Evolutionary conservation across 345 rosid genomes (phyloP), one percentile per base, ranked within the genome.

Genomic region (Melastoma malabathricum): DNA sequence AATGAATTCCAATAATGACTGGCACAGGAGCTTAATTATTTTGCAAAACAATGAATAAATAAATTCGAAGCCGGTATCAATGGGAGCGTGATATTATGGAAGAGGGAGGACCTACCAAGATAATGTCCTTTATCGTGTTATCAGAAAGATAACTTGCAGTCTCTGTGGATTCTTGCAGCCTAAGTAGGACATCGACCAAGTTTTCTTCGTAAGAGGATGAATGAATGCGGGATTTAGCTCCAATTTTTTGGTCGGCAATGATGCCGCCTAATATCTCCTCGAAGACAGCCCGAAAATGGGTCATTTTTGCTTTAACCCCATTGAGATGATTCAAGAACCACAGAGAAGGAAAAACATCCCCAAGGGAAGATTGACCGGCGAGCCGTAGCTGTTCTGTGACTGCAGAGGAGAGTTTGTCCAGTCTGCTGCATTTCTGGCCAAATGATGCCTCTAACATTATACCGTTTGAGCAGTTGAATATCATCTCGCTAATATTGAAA

Each of bases 101-200:
- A 41, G 25, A 23, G 18, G 13, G 1, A 16, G 8, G 17, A 54
- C 47, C 2, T 39, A 54, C 48, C 57, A 54, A 29, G 46, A 54
- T 43, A 17, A 54, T 13, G n/a, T 16, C 22, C 15, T 54, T 54
- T 4, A 54, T 25, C 14, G n/a, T 10, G 48, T 25, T 18, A 4
- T 22, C 34, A 1, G 38, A 20, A 14, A 54, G 38, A 23, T 38
- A 47, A 16, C 22, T 19, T 54, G 29, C 38, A 16, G 25, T 47
- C 6, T 68, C 60, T 6, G 41, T 13, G 1, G 43, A 16, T 43
- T 46, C 51, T 46, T 48, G 46, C 16, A 54, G 25, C 31, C 31
- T 22, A 0, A 54, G 16, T 44, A 54, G 58, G 9, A 54, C 58
- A 10, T 44, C 49, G 8, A 44, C 12, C 10, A 54, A 45, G 45